These are phyloP conservation scores for Penicillium soppii DNA, from an alignment of 495 filamentous ascomycete genomes.

Conservation along the genomic window DNA sequence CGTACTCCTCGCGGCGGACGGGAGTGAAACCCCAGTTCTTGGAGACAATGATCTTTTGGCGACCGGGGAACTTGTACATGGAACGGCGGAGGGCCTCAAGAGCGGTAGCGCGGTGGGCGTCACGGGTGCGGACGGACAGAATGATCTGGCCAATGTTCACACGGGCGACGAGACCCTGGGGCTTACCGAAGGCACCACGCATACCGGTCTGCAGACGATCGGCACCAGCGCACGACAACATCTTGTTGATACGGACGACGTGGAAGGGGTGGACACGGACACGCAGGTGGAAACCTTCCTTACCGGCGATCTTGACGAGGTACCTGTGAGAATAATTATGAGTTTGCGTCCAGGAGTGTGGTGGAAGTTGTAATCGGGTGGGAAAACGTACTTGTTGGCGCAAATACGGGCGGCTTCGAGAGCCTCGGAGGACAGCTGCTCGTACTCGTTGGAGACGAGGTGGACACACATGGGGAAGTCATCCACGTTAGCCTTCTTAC, in stretches of 20 bases:
- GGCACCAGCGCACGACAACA: slow-evolving; percentile 99
- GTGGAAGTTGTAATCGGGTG: neutral
- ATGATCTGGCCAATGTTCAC: slow-evolving; percentile 99
- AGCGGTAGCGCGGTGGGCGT: slow-evolving; percentile 82
- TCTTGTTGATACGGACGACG: slow-evolving; percentile 99
- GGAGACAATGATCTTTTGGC: slow-evolving; percentile 99
- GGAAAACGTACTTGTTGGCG: slow-evolving; percentile 81
- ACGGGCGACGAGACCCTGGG: slow-evolving; percentile 93
- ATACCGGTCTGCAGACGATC: slow-evolving; percentile 99
- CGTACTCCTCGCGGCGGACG: slow-evolving; percentile 94
- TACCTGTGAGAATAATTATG: slow-evolving; percentile 50
- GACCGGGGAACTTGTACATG: slow-evolving; percentile 99
- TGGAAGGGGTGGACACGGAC: slow-evolving; percentile 98
- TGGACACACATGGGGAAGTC: slow-evolving; percentile 97
- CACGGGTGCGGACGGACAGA: slow-evolving; percentile 91
- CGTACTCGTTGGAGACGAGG: slow-evolving; percentile 98
- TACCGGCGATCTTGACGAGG: slow-evolving; percentile 92
- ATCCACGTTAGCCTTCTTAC: slow-evolving; percentile 95
- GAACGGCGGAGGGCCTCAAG: slow-evolving; percentile 96
- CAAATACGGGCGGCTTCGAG: slow-evolving; percentile 98
- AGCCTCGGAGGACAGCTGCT: slow-evolving; percentile 96
- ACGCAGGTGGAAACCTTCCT: slow-evolving; percentile 98
- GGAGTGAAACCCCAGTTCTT: slow-evolving; percentile 99
- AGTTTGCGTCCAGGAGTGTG: slow-evolving; percentile 1
- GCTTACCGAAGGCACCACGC: slow-evolving; percentile 99